These are phyloP conservation scores for Ceratocystis variospora DNA, from an alignment of 2,329 filamentous ascomycete genomes.

Conservation along the genomic window DNA sequence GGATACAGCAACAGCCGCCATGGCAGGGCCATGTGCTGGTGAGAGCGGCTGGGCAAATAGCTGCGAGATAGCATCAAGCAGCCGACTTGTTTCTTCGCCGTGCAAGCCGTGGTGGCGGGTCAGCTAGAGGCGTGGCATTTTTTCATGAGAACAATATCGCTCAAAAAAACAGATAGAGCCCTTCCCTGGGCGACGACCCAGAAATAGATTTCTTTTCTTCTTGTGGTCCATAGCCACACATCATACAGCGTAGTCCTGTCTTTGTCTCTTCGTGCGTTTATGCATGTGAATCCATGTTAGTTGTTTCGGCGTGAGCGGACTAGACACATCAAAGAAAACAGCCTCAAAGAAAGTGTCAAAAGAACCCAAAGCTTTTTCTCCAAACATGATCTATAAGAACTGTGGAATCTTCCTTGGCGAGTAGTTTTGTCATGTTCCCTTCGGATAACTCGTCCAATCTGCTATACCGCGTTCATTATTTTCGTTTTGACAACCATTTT, in stretches of 20 bases:
- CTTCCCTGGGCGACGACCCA: not conserved
- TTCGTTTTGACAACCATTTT: not conserved
- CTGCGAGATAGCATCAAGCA: not conserved
- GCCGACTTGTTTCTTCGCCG: not conserved
- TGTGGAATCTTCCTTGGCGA: not conserved
- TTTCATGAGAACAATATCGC: not conserved
- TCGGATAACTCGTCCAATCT: not conserved
- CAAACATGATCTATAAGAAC: not conserved
- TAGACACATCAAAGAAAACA: not conserved
- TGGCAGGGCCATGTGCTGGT: not conserved
- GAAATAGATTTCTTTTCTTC: not conserved
- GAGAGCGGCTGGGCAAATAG: not conserved
- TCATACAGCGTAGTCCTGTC: not conserved
- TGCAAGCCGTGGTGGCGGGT: not conserved
- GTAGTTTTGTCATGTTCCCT: not conserved
- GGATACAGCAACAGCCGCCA: slow-evolving; percentile 1
- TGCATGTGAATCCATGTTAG: not conserved
- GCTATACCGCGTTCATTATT: not conserved
- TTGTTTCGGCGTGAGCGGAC: not conserved
- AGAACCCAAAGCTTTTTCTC: not conserved
- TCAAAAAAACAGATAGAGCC: not conserved
- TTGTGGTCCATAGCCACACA: not conserved
- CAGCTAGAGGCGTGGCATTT: not conserved
- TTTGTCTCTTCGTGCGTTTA: not conserved
- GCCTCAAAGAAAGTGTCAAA: not conserved